These are phyloP conservation scores for Quercus aquifolioides DNA, from an alignment of 306 rosid species.

Conservation along the genomic window DNA sequence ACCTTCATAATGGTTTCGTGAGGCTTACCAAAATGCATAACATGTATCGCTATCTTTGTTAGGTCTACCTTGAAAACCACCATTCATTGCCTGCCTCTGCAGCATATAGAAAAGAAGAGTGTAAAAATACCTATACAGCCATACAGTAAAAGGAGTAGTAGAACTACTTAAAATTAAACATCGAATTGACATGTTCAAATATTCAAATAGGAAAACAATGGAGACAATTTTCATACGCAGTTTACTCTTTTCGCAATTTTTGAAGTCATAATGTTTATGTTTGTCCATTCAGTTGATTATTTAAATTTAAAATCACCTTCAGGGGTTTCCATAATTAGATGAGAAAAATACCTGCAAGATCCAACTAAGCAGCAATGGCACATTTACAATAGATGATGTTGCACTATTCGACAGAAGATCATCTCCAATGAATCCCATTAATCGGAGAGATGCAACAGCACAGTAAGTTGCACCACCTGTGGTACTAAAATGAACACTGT, in stretches of 20 bases:
- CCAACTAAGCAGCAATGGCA: constrained; percentile 77
- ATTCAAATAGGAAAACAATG: background rate
- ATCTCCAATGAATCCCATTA: constrained; percentile 85
- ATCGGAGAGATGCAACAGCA: constrained; percentile 77
- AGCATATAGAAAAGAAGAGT: constrained; percentile 20
- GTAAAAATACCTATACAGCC: background rate
- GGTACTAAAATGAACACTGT: constrained; percentile 52
- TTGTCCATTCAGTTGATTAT: background rate
- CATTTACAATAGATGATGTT: constrained; percentile 52
- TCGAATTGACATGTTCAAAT: background rate
- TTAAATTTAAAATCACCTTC: constrained; percentile 6
- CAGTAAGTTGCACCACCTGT: constrained; percentile 96
- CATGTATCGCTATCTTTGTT: constrained; percentile 87
- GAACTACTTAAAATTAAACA: background rate
- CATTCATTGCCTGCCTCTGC: constrained; percentile 79
- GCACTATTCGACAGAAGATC: constrained; percentile 49
- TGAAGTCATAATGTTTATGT: background rate
- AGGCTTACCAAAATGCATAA: constrained; percentile 87
- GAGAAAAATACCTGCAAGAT: constrained; percentile 63
- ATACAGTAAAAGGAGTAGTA: background rate
- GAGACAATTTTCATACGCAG: constrained; percentile 20
- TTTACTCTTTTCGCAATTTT: background rate
- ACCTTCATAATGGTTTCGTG: constrained; percentile 6
- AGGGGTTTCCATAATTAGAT: background rate
- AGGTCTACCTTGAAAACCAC: constrained; percentile 94